phyloP scores from a whole-genome alignment of 73 alveolate genomes.

The Paramecium primaurelia region DNA sequence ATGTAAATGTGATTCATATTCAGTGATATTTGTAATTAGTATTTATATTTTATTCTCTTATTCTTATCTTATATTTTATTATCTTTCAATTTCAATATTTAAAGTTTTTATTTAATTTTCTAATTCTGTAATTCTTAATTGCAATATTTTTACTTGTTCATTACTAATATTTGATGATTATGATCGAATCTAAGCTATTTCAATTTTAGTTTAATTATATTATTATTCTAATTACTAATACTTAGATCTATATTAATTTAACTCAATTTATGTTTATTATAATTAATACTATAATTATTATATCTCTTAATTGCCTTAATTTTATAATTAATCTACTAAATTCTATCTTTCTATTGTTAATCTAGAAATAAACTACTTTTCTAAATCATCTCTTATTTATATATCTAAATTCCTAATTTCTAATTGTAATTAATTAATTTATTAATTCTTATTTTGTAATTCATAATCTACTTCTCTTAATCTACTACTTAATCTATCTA shows the following conservation, averaged over 20 bases:
- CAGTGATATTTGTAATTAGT: not conserved
- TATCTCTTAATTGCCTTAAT: not conserved
- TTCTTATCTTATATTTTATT: not conserved
- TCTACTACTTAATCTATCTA: not conserved
- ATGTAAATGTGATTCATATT: conserved; percentile 23
- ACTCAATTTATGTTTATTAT: not conserved
- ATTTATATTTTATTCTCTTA: not conserved
- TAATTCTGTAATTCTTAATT: not conserved
- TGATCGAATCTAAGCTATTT: not conserved
- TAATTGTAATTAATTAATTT: not conserved
- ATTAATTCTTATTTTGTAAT: not conserved
- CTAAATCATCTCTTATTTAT: not conserved
- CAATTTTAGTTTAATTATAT: not conserved
- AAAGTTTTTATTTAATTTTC: not conserved
- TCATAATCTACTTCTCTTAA: not conserved
- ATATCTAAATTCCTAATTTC: not conserved
- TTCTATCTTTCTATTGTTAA: not conserved
- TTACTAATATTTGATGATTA: not conserved
- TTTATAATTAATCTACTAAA: not conserved
- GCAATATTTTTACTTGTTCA: not conserved
- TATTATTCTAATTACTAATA: not conserved
- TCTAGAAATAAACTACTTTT: not conserved
- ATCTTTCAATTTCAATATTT: not conserved
- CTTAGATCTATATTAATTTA: not conserved
- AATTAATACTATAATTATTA: not conserved